phyloP scores from a whole-genome alignment of 805 yeast genomes.

The Saccharomycopsis lassenensis region DNA sequence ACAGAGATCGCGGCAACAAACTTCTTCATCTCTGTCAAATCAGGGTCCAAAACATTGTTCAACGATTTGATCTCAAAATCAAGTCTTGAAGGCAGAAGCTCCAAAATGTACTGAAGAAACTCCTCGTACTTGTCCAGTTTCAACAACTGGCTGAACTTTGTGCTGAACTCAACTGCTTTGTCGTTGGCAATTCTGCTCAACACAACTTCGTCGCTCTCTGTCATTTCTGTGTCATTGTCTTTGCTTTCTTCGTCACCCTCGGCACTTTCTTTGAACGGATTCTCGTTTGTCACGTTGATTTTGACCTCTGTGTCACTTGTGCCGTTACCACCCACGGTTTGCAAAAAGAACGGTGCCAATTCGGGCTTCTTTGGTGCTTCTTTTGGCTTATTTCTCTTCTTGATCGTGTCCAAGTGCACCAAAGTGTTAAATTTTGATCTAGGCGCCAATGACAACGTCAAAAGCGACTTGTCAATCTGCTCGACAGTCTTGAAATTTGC shows the following conservation, averaged over 20 bases:
- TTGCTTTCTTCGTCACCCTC: slow-evolving; percentile 23
- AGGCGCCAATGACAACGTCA: slow-evolving; percentile 71
- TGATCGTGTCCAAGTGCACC: slow-evolving; percentile 72
- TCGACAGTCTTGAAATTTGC: slow-evolving; percentile 39
- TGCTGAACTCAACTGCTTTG: slow-evolving; percentile 43
- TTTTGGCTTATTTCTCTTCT: slow-evolving; percentile 76
- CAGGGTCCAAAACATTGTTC: slow-evolving; percentile 50
- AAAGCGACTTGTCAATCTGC: slow-evolving; percentile 50
- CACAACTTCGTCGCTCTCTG: slow-evolving; percentile 9
- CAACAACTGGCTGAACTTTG: slow-evolving; percentile 56
- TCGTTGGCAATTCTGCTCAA: slow-evolving; percentile 20
- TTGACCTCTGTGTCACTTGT: slow-evolving; percentile 19
- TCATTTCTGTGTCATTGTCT: slow-evolving; percentile 19
- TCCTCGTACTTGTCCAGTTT: slow-evolving; percentile 34
- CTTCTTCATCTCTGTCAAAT: slow-evolving; percentile 40
- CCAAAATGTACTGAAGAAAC: slow-evolving; percentile 46
- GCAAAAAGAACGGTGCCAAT: slow-evolving; percentile 71
- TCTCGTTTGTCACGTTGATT: slow-evolving; percentile 15
- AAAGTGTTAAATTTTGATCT: slow-evolving; percentile 70
- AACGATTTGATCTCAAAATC: slow-evolving; percentile 85
- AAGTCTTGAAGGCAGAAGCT: slow-evolving; percentile 62
- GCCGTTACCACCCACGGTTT: slow-evolving; percentile 41
- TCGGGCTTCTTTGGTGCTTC: slow-evolving; percentile 83
- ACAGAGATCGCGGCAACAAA: slow-evolving; percentile 58
- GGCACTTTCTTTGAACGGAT: slow-evolving; percentile 18